Evolutionary conservation across 2,329 filamentous ascomycete species (phyloP), one percentile per base, ranked within the genome.

Genomic region (Botrytis paeoniae): DNA sequence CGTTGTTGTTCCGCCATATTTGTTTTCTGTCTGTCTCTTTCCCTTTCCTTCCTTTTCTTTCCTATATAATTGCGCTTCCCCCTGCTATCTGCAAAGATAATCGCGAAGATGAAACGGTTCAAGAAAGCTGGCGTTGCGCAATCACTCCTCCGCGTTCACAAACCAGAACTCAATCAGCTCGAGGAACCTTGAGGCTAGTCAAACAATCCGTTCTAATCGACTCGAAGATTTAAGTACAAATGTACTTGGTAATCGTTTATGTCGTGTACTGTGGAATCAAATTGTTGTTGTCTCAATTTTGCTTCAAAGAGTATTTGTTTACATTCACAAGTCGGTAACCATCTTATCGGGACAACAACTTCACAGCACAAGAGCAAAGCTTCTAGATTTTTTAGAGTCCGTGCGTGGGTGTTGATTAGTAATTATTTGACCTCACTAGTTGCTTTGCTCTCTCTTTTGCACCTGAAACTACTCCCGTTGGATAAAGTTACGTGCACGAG

Each of bases 1-100:
- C 93, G 90, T 82, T 94, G 89, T 76, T 76, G 76, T 73, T 81
- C 80, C 9, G 80, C 75, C 80, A 81, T 32, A 35, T 62, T 61
- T 35, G 6, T 45, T 71, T n/a, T 16, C 43, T 37, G 25, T n/a
- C 39, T 14, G 12, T 65, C 14, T 3, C 1, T 41, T 68, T 57
- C 10, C 7, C 10, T 39, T 48, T 35, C n/a, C n/a, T n/a, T 43
- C 25, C 22, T 35, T 29, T n/a, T 51, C 8, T 25, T 29, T 18
- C 29, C 25, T 8, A 5, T 48, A 2, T 18, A 25, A 29, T 3
- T 25, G 16, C 18, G 29, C 29, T 22, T 32, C 18, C 8, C 32
- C 32, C 57, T 29, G 7, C n/a, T 29, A 57, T 57, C 7, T 1
- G n/a, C n/a, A 57, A n/a, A 57, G 4, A 18, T 57, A 4, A 3